Evolutionary conservation across 73 alveolate species (phyloP).

Genomic region (Paramecium sonneborni): DNA sequence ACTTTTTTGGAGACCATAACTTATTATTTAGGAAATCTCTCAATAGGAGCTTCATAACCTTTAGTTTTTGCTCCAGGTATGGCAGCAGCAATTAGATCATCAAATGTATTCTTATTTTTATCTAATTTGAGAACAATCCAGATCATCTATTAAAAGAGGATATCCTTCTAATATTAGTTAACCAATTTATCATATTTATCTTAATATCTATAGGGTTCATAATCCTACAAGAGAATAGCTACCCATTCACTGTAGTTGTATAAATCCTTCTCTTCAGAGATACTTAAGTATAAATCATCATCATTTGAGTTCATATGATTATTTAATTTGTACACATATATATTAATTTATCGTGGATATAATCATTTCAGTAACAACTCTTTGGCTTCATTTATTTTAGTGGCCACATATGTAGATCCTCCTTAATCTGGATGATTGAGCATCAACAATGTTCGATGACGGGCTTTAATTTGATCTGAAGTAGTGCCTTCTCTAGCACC

Average conservation of each 20-base stretch:
- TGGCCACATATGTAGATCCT: slow-evolving; percentile 88
- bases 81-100: background rate
- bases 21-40: background rate
- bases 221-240: slow-evolving; percentile 4
- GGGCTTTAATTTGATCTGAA: slow-evolving; percentile 70
- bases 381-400: slow-evolving; percentile 94
- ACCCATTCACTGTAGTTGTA: slow-evolving; percentile 5
- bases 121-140: background rate
- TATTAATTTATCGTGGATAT: background rate
- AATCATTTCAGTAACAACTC: slow-evolving; percentile 71
- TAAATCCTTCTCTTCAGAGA: background rate
- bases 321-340: background rate
- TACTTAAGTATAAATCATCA: slow-evolving; percentile 10
- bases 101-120: slow-evolving; percentile 17
- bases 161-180: background rate
- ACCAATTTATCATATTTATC: slow-evolving; percentile 24
- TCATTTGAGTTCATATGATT: slow-evolving; percentile 28
- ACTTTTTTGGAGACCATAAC: too few relatives aligned
- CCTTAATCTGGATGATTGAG: slow-evolving; percentile 93
- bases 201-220: slow-evolving; percentile 9
- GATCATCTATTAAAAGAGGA: background rate
- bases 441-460: slow-evolving; percentile 86
- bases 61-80: background rate
- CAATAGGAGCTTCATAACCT: background rate
- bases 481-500: slow-evolving; percentile 79